Conservation (phyloP, 2,329 filamentous ascomycete species). For the Ophiostoma tasmaniense region DNA sequence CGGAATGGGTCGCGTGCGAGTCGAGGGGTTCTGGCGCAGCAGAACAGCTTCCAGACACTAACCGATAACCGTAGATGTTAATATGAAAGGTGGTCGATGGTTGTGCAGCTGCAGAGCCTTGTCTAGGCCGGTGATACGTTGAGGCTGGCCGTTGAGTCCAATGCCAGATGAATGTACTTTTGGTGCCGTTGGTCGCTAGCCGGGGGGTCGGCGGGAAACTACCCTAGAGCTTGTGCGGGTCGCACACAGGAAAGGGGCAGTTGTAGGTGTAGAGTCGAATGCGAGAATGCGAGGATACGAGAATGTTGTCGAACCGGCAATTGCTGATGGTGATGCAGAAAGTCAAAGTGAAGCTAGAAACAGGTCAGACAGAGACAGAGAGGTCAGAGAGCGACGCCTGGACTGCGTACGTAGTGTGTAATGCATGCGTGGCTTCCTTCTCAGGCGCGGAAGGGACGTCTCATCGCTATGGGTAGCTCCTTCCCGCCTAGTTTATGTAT, state of each 20-base stretch:
- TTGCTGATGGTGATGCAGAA: neutral
- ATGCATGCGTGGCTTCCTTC: slow-evolving; percentile 8
- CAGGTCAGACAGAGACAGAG: neutral
- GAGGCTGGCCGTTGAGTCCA: neutral
- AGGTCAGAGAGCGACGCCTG: neutral
- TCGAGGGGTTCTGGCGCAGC: neutral
- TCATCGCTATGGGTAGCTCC: slow-evolving; percentile 7
- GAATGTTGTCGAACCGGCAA: neutral
- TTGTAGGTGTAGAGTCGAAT: neutral
- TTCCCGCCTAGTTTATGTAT: neutral
- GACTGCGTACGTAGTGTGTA: neutral
- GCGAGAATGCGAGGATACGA: neutral
- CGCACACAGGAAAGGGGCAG: neutral
- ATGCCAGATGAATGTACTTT: neutral
- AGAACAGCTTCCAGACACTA: neutral
- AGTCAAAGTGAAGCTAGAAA: neutral
- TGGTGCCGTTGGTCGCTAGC: neutral
- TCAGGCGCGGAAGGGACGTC: slow-evolving; percentile 4
- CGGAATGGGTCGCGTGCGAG: neutral
- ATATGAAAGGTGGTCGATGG: neutral
- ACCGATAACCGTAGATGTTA: neutral
- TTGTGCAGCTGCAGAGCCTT: neutral
- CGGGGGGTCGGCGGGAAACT: neutral
- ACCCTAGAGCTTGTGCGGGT: slow-evolving; percentile 3
- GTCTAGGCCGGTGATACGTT: neutral